These are phyloP conservation scores for Fusarium sp. DNA, from an alignment of 2,329 filamentous ascomycete species.

Conservation along the genomic window DNA sequence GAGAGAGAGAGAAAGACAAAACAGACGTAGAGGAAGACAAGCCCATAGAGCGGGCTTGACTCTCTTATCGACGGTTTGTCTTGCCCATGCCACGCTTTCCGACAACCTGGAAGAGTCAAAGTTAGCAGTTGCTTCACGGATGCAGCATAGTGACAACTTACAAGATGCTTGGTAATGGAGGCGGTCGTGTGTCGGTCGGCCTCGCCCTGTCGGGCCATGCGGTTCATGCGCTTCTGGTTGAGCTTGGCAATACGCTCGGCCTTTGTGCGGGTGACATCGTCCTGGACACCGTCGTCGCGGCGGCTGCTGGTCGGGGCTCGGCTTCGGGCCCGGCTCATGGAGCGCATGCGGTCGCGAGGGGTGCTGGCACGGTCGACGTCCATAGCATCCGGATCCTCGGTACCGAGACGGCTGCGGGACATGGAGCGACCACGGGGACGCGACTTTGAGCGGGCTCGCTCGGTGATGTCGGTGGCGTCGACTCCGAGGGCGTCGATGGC, in stretches of 20 bases:
- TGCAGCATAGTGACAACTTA: slow-evolving; percentile 61
- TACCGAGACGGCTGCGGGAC: slow-evolving; percentile 71
- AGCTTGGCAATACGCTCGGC: slow-evolving; percentile 90
- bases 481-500: slow-evolving; percentile 87
- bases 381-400: slow-evolving; percentile 79
- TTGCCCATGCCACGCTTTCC: slow-evolving; percentile 97
- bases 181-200: slow-evolving; percentile 90
- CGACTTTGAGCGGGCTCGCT: slow-evolving; percentile 76
- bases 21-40: slow-evolving; percentile 30
- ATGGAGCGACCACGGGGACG: slow-evolving; percentile 77
- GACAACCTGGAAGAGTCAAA: slow-evolving; percentile 67
- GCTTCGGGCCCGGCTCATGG: slow-evolving; percentile 80
- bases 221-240: slow-evolving; percentile 98
- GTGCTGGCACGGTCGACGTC: slow-evolving; percentile 67
- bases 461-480: slow-evolving; percentile 80
- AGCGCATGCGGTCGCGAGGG: slow-evolving; percentile 71
- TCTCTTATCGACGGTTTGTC: slow-evolving; percentile 75
- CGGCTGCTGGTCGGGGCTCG: slow-evolving; percentile 72
- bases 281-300: slow-evolving; percentile 80
- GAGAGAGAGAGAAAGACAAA: slow-evolving; percentile 34
- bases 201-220: slow-evolving; percentile 96
- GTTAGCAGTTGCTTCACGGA: slow-evolving; percentile 13
- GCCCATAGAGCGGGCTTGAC: background rate
- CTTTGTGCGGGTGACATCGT: slow-evolving; percentile 76
- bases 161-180: slow-evolving; percentile 89